These are phyloP conservation scores for Mycena galericulata DNA, from an alignment of 768 basidiomycete genomes.

Conservation along the genomic window DNA sequence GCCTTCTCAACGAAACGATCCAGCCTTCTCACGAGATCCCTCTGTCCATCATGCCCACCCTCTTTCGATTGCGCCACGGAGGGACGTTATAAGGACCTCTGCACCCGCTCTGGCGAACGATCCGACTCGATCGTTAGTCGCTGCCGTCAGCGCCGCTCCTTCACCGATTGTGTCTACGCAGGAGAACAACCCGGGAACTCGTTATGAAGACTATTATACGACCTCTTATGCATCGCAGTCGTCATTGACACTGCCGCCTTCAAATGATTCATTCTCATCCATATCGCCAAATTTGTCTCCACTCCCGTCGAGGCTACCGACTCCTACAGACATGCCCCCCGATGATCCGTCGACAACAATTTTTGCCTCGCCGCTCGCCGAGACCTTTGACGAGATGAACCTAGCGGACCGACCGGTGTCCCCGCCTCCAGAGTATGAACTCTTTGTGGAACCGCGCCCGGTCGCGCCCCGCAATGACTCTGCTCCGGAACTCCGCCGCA, in stretches of 20 bases:
- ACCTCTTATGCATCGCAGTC: slow-evolving; percentile 17
- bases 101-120: not conserved
- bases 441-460: slow-evolving; percentile 15
- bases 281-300: slow-evolving; percentile 17
- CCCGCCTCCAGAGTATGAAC: slow-evolving; percentile 34
- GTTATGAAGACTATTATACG: not conserved
- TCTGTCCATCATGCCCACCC: slow-evolving; percentile 20
- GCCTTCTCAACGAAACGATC: slow-evolving; percentile 19
- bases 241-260: slow-evolving; percentile 14
- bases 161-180: not conserved
- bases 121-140: not conserved
- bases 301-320: not conserved
- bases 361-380: slow-evolving; percentile 4
- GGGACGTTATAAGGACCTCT: slow-evolving; percentile 16
- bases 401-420: slow-evolving; percentile 13
- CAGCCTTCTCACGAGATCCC: slow-evolving; percentile 28
- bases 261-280: slow-evolving; percentile 11
- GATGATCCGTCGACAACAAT: not conserved
- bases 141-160: not conserved
- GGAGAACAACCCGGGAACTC: not conserved
- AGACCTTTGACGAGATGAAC: not conserved
- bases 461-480: slow-evolving; percentile 19
- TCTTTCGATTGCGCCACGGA: not conserved
- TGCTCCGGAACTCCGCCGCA: slow-evolving; percentile 27
- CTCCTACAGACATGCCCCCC: slow-evolving; percentile 3